Percentiles rank a stretch among this genome's conserved stretches.
Evolutionary conservation across 495 filamentous ascomycete species (phyloP).

Genomic region (Lepraria neglecta): DNA sequence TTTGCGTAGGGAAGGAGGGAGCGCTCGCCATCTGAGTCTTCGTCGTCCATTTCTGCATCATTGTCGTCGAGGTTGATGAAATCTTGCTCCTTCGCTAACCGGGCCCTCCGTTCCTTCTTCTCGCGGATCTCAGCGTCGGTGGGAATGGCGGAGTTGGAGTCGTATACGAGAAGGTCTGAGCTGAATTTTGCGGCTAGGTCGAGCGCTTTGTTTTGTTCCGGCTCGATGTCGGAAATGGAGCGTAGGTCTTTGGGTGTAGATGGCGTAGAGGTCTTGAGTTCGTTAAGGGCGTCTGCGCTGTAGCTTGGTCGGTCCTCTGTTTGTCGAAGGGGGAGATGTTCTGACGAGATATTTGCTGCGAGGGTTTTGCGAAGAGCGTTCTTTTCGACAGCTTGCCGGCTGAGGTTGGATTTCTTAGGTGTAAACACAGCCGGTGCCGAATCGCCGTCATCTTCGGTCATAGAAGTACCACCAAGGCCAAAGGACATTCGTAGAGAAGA

Average conservation of each 20-base stretch:
- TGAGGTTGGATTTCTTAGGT: conserved; percentile 64
- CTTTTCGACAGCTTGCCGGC: conserved; percentile 63
- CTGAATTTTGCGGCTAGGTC: conserved; percentile 64
- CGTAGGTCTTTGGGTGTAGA: conserved; percentile 60
- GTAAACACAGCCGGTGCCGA: conserved; percentile 53
- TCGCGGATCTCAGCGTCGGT: conserved; percentile 84
- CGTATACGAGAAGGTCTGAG: conserved; percentile 31
- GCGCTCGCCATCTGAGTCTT: conserved; percentile 40
- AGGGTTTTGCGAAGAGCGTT: conserved; percentile 55
- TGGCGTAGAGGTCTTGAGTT: conserved; percentile 76
- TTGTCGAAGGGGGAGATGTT: conserved; percentile 48
- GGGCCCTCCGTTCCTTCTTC: conserved; percentile 81
- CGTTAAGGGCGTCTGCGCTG: conserved; percentile 76
- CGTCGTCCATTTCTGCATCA: conserved; percentile 42
- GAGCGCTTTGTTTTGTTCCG: conserved; percentile 54
- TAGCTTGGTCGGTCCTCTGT: conserved; percentile 72
- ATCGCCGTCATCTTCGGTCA: conserved; percentile 47
- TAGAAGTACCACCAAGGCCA: conserved; percentile 53
- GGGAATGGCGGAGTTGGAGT: conserved; percentile 52
- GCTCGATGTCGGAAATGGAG: conserved; percentile 34
- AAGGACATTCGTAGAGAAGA: conserved; percentile 69
- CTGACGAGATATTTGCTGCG: conserved; percentile 38
- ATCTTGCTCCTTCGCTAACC: conserved; percentile 70
- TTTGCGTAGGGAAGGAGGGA: conserved; percentile 40
- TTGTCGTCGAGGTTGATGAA: conserved; percentile 64